Percentiles rank a stretch among this genome's conserved stretches.
These are phyloP conservation scores for Tripterygium wilfordii DNA, from an alignment of 177 flowering plant species.

Conservation along the genomic window DNA sequence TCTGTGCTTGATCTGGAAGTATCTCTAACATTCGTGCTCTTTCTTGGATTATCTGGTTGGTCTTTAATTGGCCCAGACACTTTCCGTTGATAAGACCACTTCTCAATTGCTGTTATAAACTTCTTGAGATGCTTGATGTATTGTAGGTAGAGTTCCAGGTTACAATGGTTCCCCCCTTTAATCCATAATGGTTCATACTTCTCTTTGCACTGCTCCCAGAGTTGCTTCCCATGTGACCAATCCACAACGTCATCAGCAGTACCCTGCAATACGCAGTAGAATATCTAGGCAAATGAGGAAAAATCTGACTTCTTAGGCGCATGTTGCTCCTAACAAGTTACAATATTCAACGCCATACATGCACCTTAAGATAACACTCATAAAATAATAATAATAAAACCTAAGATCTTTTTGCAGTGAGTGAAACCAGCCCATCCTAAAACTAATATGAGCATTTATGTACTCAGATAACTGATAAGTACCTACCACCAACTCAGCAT, in stretches of 20 bases:
- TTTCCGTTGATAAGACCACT: conserved; percentile 24
- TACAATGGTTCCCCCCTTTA: conserved; percentile 62
- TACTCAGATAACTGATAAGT: too few species aligned
- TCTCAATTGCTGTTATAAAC: conserved; percentile 50
- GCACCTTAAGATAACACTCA: too few species aligned
- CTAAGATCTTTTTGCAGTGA: too few species aligned
- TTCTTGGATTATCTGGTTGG: conserved; percentile 28
- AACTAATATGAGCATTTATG: too few species aligned
- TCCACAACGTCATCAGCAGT: conserved; percentile 71
- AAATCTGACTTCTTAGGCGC: too few species aligned
- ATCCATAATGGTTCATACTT: conserved; percentile 72
- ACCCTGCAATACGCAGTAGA: conserved; percentile 38
- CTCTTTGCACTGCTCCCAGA: conserved; percentile 58
- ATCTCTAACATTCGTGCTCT: conserved; percentile 40
- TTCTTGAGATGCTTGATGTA: conserved; percentile 59
- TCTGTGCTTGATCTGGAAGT: conserved; percentile 33
- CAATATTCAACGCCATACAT: too few species aligned
- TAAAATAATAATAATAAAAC: too few species aligned
- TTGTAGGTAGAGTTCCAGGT: conserved; percentile 57
- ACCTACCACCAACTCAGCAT: too few species aligned
- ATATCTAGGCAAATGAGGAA: neutral
- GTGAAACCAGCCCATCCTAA: too few species aligned
- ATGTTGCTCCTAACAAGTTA: too few species aligned
- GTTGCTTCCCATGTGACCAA: conserved; percentile 64
- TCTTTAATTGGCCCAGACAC: conserved; percentile 16